Evolutionary conservation across 495 filamentous ascomycete genomes (phyloP).

Genomic region (Penicillium longicatenatum): DNA sequence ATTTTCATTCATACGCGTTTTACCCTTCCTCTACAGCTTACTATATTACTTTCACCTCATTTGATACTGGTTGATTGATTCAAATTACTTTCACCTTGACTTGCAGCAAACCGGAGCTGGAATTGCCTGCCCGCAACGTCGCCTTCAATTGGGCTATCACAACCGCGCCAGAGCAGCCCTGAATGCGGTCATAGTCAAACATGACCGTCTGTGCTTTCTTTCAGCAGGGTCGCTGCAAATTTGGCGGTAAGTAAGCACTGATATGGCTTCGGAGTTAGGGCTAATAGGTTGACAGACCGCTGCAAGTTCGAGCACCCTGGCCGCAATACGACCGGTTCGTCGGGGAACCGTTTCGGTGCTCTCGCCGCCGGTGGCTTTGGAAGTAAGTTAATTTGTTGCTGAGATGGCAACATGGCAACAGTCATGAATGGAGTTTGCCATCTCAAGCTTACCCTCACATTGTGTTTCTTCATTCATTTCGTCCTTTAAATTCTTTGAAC

Average conservation of each 20-base stretch:
- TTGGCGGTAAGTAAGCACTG: conserved; percentile 53
- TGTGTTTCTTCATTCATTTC: background rate
- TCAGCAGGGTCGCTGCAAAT: conserved; percentile 71
- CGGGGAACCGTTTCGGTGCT: conserved; percentile 48
- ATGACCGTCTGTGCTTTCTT: conserved; percentile 74
- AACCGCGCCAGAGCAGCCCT: background rate
- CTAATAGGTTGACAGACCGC: conserved; percentile 40
- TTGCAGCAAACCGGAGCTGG: background rate
- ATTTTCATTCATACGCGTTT: conserved; percentile 10
- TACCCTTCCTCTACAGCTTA: background rate
- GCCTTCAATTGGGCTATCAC: background rate
- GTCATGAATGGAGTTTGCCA: background rate
- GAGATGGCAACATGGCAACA: background rate
- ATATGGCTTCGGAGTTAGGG: background rate
- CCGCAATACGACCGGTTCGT: conserved; percentile 23
- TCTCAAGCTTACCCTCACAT: background rate
- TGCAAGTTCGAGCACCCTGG: conserved; percentile 60
- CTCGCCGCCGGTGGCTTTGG: conserved; percentile 39
- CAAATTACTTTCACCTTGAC: background rate
- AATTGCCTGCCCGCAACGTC: background rate
- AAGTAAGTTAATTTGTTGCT: conserved; percentile 32
- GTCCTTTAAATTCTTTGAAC: background rate
- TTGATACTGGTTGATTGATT: background rate
- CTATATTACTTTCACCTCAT: background rate
- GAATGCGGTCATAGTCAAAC: background rate